Base-by-base conservation (phyloP, 2,329 filamentous ascomycete species). In the Grosmannia serpens region DNA sequence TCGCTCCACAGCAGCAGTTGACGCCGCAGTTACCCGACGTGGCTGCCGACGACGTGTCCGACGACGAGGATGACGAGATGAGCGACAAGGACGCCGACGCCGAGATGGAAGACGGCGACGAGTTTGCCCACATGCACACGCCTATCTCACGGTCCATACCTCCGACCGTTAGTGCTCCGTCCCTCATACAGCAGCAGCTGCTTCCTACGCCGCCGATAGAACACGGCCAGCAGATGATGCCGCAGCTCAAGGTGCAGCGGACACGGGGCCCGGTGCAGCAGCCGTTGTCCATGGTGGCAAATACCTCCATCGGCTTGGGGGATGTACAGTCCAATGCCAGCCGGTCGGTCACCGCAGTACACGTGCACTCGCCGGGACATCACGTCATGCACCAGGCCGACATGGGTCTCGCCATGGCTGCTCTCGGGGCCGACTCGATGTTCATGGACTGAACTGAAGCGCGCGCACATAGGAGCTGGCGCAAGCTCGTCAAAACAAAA, bases 91-190 rank as follows among this genome's bases (percentile, higher is more conserved):
- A 75, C 58, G 73, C 71, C 4, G 73, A 75, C 24, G 66, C 58
- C 10, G 76, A 78, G 59, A 84, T 84, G 81, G 81, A 84, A 52
- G 81, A 83, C 44, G 79, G 80, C 56, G 79, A 81, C 52, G 75
- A 73, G 57, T 82, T 79, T 60, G 73, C 77, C 9, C 76, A 80
- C 57, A 77, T 81, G 66, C 73, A 71, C 55, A 67, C 73, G 3
- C 73, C 73, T 29, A 67, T 72, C 4, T 63, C 70, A 8, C 58
- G 41, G 3, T 8, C 46, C 17, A 35, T 59, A 24, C 52, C 52
- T 15, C 4, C 46, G 6, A 9, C 29, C 6, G 15, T 50, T 11
- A 46, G 29, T 3, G 51, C 41, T 54, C 24, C 44, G 15, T 22
- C 15, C 41, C 75, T 76, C 59, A 63, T 70, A 13, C 54, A 49